Base-by-base conservation (phyloP, 768 basidiomycete genomes). In the Hygrocybe coccinea region DNA sequence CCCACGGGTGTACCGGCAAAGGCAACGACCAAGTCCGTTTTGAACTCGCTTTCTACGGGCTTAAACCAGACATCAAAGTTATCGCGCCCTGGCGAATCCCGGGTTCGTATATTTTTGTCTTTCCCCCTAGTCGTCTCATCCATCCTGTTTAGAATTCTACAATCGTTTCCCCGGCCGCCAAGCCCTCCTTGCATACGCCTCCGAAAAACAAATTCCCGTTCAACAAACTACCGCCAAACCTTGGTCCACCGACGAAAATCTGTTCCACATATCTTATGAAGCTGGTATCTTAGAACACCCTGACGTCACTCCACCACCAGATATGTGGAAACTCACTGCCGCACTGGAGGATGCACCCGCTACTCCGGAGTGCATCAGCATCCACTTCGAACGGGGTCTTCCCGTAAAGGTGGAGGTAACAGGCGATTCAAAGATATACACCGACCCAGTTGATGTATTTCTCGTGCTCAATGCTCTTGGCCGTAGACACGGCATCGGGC, bases 211-310 rank as follows among this genome's bases (percentile, higher is more conserved):
- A 48, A 95, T 99, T 61, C 94, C 94, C 54, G 95, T 99, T 57
- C 81, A 85, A 60, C 97, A 99, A 75, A 99, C 97, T 45, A 82
- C 89, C 10, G 82, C 95, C 54, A 97, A 98, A 76, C 95, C 97
- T 36, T 99, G 97, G 97, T 97, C 95, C 2, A 99, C 97, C 5
- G 95, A 99, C 70, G 97, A 98, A 76, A 99, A 98, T 76, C 80
- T 99, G 47, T 97, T 95, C 86, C 97, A 99, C 78, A 99, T 98
- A 74, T 98, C 97, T 15, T 99, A 97, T 75, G 97, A 99, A 73
- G 95, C 97, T 10, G 97, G 95, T 44, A 98, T 99, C 70, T 85
- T 99, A 60, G 97, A 99, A 71, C 89, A 98, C 68, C 97, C 97
- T 60, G 84, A 95, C 78, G 85, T 77, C 57, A 97, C 93, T 5